Conservation (phyloP, 169 alveolate species). For the Neospora caninum region DNA sequence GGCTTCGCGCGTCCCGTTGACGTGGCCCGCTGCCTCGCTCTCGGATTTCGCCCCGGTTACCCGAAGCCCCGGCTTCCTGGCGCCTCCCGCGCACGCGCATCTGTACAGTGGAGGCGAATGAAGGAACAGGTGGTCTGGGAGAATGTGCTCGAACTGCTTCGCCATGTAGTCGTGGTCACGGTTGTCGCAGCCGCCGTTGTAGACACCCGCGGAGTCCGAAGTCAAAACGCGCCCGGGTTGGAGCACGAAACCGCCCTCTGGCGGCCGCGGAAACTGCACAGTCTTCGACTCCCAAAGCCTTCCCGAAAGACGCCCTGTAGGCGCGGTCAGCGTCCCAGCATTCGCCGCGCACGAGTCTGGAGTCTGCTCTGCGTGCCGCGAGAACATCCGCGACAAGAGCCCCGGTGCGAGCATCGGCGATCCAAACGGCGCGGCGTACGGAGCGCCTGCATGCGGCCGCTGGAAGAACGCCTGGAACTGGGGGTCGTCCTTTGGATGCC, state of each 20-base stretch:
- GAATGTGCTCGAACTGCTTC: neutral
- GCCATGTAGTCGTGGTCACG: constrained; percentile 39
- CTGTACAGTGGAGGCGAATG: neutral
- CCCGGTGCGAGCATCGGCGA: too few species aligned
- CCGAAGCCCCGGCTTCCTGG: neutral
- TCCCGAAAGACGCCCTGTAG: neutral
- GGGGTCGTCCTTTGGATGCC: too few species aligned
- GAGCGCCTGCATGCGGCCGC: too few species aligned
- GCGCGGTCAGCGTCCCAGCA: too few species aligned
- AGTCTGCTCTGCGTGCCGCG: too few species aligned
- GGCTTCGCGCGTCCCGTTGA: neutral
- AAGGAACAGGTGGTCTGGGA: constrained; percentile 28
- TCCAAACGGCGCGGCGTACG: too few species aligned
- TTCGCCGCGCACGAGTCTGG: too few species aligned
- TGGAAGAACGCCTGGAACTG: too few species aligned
- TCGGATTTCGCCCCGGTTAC: neutral
- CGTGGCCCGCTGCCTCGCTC: neutral
- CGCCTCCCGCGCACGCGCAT: neutral
- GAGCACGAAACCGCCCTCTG: neutral
- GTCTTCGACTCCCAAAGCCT: neutral
- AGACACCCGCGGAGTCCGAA: neutral
- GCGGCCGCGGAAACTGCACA: neutral
- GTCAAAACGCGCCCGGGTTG: neutral
- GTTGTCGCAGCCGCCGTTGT: constrained; percentile 29
- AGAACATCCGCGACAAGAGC: too few species aligned